phyloP scores from a whole-genome alignment of 148 eudicot species.

The Suaeda aralocaspica region DNA sequence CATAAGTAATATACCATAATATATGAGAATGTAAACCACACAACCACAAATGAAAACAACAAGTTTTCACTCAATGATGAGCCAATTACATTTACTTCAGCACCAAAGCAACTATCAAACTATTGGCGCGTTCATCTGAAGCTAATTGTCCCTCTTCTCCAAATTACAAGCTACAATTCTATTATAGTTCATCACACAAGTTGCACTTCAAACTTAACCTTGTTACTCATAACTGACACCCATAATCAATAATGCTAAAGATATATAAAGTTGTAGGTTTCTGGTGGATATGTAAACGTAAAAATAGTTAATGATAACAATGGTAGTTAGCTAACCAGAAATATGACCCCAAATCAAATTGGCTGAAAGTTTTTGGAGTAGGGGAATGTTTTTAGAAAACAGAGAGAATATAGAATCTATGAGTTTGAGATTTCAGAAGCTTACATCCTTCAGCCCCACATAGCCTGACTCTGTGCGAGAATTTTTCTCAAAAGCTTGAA shows the following conservation, averaged over 20 bases:
- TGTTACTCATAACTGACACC: too few relatives aligned
- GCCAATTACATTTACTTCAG: background rate
- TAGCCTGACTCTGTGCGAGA: constrained; percentile 88
- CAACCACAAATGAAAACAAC: background rate
- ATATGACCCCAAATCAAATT: too few relatives aligned
- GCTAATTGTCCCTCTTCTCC: background rate
- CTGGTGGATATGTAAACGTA: too few relatives aligned
- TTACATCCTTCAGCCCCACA: constrained; percentile 98
- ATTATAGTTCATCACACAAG: too few relatives aligned
- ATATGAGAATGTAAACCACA: too few relatives aligned
- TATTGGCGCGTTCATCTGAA: background rate
- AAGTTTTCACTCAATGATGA: background rate
- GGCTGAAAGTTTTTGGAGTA: too few relatives aligned
- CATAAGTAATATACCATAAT: background rate
- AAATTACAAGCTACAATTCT: background rate
- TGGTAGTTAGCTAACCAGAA: too few relatives aligned
- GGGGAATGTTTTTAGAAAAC: too few relatives aligned
- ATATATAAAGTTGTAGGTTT: too few relatives aligned
- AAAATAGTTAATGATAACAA: too few relatives aligned
- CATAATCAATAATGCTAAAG: too few relatives aligned
- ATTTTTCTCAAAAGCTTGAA: constrained; percentile 97
- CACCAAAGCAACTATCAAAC: background rate
- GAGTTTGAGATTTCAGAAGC: constrained; percentile 21
- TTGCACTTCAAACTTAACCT: too few relatives aligned
- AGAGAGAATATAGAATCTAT: background rate